Conservation (phyloP, 2,329 filamentous ascomycete genomes). For the Alternaria conjuncta region DNA sequence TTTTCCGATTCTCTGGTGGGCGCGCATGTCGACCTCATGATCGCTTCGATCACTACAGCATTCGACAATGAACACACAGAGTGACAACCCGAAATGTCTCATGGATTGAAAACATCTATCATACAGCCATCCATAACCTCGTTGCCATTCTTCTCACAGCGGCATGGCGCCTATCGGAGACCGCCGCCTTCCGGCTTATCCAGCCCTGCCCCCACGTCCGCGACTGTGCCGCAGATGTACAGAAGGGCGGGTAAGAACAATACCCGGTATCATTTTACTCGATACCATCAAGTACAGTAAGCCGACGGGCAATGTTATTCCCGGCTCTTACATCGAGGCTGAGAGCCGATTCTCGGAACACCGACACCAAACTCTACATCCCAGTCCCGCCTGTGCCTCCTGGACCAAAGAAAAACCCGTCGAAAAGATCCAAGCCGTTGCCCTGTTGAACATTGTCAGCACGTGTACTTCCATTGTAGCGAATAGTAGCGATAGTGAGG, state of each 20-base stretch:
- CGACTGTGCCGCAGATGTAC: not conserved
- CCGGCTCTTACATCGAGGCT: not conserved
- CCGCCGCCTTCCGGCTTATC: not conserved
- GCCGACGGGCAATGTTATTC: too few species aligned
- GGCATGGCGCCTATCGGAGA: not conserved
- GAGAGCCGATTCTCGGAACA: not conserved
- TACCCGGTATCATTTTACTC: not conserved
- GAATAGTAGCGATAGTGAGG: not conserved
- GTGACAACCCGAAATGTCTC: not conserved
- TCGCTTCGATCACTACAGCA: not conserved
- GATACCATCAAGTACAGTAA: not conserved
- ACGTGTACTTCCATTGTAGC: not conserved
- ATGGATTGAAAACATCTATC: not conserved
- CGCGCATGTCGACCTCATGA: not conserved
- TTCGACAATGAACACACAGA: not conserved
- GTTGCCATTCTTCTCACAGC: not conserved
- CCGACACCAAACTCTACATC: not conserved
- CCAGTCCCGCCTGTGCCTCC: constrained; percentile 7
- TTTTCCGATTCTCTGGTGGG: not conserved
- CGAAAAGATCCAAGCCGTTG: constrained; percentile 61
- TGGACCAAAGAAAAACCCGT: constrained; percentile 61
- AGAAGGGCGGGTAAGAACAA: not conserved
- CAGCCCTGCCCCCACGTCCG: not conserved
- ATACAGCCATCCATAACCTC: not conserved
- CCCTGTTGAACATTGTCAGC: constrained; percentile 6